phyloP scores from a whole-genome alignment of 148 eudicot species.

The Persicaria maculosa region DNA sequence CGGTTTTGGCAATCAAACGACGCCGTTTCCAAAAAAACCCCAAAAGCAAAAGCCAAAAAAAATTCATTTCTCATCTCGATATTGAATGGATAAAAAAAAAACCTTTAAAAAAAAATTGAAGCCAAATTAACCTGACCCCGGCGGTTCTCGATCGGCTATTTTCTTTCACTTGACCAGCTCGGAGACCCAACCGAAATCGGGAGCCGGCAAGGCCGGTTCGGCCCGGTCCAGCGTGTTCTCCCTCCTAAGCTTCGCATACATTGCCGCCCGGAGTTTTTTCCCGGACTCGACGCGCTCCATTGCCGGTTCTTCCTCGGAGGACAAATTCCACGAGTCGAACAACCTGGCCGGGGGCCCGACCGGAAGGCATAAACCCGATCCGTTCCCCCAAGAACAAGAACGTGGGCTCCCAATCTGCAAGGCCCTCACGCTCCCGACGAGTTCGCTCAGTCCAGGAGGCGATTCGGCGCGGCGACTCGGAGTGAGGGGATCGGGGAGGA shows the following conservation, averaged over 20 bases:
- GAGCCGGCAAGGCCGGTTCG: neutral
- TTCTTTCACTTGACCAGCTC: neutral
- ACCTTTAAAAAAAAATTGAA: too few species aligned
- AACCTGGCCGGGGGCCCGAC: neutral
- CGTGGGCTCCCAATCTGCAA: conserved; percentile 4
- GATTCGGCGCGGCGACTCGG: neutral
- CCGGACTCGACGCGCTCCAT: conserved; percentile 34
- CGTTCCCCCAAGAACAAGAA: neutral
- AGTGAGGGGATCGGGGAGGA: neutral
- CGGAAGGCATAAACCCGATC: neutral
- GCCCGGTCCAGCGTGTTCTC: conserved; percentile 21
- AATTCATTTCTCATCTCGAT: too few species aligned
- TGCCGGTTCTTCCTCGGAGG: conserved; percentile 17
- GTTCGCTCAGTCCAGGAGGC: neutral
- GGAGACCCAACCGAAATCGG: conserved; percentile 12
- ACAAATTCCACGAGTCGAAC: conserved; percentile 5
- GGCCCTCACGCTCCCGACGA: neutral
- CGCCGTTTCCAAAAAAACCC: neutral
- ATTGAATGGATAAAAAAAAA: too few species aligned
- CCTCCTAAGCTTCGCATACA: conserved; percentile 25
- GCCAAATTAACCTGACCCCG: neutral
- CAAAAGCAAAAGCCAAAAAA: neutral
- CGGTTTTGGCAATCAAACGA: neutral
- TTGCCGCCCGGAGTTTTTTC: conserved; percentile 18
- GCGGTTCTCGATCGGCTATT: neutral